Conservation (phyloP, 108 stramenopile genomes). For the Cyclotella cryptica region DNA sequence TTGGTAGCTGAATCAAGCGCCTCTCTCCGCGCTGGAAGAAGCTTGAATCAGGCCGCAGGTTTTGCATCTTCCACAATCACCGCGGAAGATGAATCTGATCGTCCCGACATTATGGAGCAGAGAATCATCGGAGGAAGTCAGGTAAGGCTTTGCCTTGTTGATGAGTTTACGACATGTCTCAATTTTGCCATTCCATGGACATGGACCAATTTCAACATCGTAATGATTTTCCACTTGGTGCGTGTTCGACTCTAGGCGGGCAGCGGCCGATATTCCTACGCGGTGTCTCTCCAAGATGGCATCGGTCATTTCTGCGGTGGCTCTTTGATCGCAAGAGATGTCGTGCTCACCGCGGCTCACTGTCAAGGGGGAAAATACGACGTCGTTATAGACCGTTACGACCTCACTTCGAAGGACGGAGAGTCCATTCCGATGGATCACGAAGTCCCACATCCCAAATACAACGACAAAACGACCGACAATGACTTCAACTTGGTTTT, state of each 20-base stretch:
- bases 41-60: too few relatives aligned
- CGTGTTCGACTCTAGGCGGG: not conserved
- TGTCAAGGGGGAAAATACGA: constrained; percentile 25
- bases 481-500: constrained; percentile 35
- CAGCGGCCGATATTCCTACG: constrained; percentile 10
- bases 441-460: constrained; percentile 13
- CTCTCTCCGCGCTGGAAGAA: too few relatives aligned
- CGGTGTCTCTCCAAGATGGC: constrained; percentile 25
- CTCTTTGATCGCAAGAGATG: constrained; percentile 17
- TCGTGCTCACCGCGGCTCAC: constrained; percentile 26
- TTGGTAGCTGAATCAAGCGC: too few relatives aligned
- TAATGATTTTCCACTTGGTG: not conserved
- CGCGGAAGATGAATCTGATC: not conserved
- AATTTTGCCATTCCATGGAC: not conserved
- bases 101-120: not conserved
- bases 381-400: constrained; percentile 21
- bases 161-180: not conserved
- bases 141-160: not conserved
- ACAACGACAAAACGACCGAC: constrained; percentile 13
- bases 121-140: constrained; percentile 1
- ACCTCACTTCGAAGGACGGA: constrained; percentile 10
- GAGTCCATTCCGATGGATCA: constrained; percentile 2
- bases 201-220: not conserved
- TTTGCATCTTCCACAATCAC: too few relatives aligned
- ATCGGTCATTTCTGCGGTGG: constrained; percentile 41